These are phyloP conservation scores for Ogataea hybrid DNA, from an alignment of 1,139 yeast species.

Conservation along the genomic window DNA sequence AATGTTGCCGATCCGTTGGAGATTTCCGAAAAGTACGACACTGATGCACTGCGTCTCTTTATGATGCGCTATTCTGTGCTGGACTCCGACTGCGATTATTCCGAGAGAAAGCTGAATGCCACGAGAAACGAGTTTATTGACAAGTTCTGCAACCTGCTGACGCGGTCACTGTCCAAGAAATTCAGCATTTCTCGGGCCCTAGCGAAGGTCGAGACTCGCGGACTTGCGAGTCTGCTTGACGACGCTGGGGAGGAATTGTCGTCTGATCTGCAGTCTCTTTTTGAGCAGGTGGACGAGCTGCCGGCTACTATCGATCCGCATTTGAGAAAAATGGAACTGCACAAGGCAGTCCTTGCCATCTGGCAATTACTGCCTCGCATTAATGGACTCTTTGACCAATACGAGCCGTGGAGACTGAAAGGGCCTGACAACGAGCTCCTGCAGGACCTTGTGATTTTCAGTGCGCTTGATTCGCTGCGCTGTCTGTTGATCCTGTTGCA, in stretches of 20 bases:
- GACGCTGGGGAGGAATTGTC: constrained; percentile 15
- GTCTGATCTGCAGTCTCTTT: constrained; percentile 22
- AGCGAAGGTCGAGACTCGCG: constrained; percentile 18
- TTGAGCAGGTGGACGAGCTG: constrained; percentile 31
- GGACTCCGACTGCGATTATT: constrained; percentile 76
- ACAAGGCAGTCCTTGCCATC: constrained; percentile 58
- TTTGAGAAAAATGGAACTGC: constrained; percentile 51
- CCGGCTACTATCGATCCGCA: constrained; percentile 37
- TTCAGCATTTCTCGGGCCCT: constrained; percentile 56
- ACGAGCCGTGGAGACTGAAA: constrained; percentile 40
- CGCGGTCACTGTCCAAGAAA: constrained; percentile 69
- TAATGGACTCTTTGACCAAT: constrained; percentile 59
- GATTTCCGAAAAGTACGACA: constrained; percentile 58
- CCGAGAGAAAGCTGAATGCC: constrained; percentile 52
- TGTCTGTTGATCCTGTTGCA: constrained; percentile 62
- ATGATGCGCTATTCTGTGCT: constrained; percentile 74
- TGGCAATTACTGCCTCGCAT: constrained; percentile 62
- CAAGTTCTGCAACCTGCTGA: constrained; percentile 77
- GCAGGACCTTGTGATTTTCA: constrained; percentile 55
- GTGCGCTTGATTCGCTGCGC: constrained; percentile 72
- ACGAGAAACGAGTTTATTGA: constrained; percentile 68
- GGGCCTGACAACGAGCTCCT: constrained; percentile 24
- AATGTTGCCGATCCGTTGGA: constrained; percentile 92
- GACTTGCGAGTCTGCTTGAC: constrained; percentile 15
- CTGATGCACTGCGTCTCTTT: constrained; percentile 75